phyloP scores from a whole-genome alignment of 805 yeast genomes.

The Cyberlindnera euphorbiiphila region DNA sequence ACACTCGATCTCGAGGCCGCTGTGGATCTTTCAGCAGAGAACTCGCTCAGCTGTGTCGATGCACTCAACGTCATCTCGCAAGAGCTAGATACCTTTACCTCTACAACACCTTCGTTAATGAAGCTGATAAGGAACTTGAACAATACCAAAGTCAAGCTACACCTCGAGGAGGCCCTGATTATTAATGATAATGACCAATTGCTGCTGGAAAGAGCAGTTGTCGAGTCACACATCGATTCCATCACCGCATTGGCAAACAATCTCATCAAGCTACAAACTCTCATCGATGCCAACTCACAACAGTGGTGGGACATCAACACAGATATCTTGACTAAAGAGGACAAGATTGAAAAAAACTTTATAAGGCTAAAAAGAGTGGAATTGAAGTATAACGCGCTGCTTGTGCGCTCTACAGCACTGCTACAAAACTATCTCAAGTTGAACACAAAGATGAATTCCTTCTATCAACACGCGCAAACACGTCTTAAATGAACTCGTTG shows the following conservation, averaged over 20 bases:
- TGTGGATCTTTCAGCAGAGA: constrained; percentile 5
- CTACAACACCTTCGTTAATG: neutral
- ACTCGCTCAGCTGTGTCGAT: constrained; percentile 3
- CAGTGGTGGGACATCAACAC: neutral
- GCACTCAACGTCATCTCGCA: constrained; percentile 5
- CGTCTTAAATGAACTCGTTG: constrained; percentile 13
- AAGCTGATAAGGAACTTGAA: constrained; percentile 12
- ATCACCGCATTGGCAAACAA: neutral
- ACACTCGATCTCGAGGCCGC: constrained; percentile 5
- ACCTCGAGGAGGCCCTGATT: constrained; percentile 3
- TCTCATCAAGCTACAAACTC: neutral
- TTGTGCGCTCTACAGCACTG: constrained; percentile 22
- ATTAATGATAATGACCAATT: neutral
- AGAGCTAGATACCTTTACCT: constrained; percentile 9
- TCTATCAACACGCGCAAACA: constrained; percentile 1
- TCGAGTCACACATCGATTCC: constrained; percentile 9
- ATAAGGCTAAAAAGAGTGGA: constrained; percentile 14
- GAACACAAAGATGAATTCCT: constrained; percentile 18
- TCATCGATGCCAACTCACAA: neutral
- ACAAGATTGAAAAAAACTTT: neutral
- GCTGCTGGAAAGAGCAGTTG: constrained; percentile 7
- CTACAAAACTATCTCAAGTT: constrained; percentile 25
- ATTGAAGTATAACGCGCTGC: constrained; percentile 21
- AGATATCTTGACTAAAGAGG: neutral
- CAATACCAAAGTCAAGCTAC: constrained; percentile 10